Percentiles rank a stretch among this genome's conserved stretches.
These are phyloP conservation scores for Blastocystis hominis DNA, from an alignment of 352 stramenopile species.

Conservation along the genomic window DNA sequence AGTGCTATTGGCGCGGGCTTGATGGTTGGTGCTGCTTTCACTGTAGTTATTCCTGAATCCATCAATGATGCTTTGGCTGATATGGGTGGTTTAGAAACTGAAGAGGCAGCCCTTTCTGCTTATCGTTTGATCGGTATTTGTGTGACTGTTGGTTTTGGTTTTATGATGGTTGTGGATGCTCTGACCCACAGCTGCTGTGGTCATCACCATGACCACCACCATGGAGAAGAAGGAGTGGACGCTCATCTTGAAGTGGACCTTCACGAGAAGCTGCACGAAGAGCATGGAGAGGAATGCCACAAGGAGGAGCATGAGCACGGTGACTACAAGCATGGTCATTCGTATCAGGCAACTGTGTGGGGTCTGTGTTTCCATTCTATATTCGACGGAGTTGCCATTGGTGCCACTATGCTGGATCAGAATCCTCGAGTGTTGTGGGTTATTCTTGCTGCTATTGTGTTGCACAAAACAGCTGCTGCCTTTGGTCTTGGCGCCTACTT, in stretches of 20 bases:
- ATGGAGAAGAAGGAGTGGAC: background rate
- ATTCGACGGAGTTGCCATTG: slow-evolving; percentile 57
- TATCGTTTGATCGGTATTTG: slow-evolving; percentile 59
- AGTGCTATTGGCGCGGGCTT: slow-evolving; percentile 50
- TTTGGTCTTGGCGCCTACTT: slow-evolving; percentile 58
- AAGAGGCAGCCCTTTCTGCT: slow-evolving; percentile 9
- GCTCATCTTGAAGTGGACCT: background rate
- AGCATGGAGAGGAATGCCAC: slow-evolving; percentile 12
- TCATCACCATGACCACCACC: slow-evolving; percentile 14
- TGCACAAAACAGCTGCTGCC: slow-evolving; percentile 43
- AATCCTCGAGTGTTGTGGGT: slow-evolving; percentile 42
- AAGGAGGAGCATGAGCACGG: slow-evolving; percentile 15
- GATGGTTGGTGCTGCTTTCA: slow-evolving; percentile 56
- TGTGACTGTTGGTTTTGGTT: slow-evolving; percentile 45
- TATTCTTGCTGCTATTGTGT: slow-evolving; percentile 54
- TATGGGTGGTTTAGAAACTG: background rate
- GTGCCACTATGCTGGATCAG: slow-evolving; percentile 45
- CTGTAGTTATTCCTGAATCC: slow-evolving; percentile 53
- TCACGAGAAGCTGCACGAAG: background rate
- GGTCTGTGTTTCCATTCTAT: slow-evolving; percentile 58
- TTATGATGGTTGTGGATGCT: slow-evolving; percentile 55
- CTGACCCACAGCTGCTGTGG: slow-evolving; percentile 35
- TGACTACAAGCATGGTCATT: background rate
- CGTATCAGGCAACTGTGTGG: slow-evolving; percentile 55
- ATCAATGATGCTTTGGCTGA: slow-evolving; percentile 45